Evolutionary conservation across 108 stramenopile species (phyloP), one percentile per base, ranked within the genome.

Genomic region (Fragilaria crotonensis): DNA sequence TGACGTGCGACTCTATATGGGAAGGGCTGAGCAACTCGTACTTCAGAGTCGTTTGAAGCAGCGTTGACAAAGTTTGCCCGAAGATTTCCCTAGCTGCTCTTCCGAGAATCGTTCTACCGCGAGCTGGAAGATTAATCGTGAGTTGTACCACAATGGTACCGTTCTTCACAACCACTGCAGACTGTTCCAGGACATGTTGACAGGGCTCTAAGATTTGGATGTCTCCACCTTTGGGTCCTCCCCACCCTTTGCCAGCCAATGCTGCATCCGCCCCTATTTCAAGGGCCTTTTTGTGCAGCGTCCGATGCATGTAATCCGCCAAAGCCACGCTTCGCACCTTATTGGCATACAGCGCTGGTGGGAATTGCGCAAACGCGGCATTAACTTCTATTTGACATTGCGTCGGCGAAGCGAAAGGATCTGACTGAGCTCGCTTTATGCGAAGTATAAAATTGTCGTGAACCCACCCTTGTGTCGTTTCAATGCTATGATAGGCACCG

Each of bases 391-490:
- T 66, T 28, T 89, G 92, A 49, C 89, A 87, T 22, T 89, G 75
- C 1, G 95, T 93, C 21, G 97, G 95, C 30, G 89, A 70, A 27
- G 97, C 97, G 66, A 81, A 98, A n/a, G 97, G 90, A 79, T 98
- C 95, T 3, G 76, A 65, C 65, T 97, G 97, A 19, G 93, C 81
- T 52, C 82, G 72, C 48, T 83, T 91, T 18, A 95, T 73, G 54
- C 62, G 82, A 28, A 97, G 77, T 7, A 48, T 60, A 73, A 92
- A 89, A 1, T 54, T 48, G 17, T 63, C 47, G 51, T 77, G 61
- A 57, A 67, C 64, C 83, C 82, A 93, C 48, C 74, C 89, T 41
- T 58, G 65, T 44, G 65, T 52, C 0, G 85, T 77, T 33, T 95
- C 94, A 25, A 94, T 72, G 54, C 90, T 91, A 53, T 93, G 93